Evolutionary conservation across 1,284 basidiomycete genomes (phyloP).

Genomic region (Exobasidium rhododendri): DNA sequence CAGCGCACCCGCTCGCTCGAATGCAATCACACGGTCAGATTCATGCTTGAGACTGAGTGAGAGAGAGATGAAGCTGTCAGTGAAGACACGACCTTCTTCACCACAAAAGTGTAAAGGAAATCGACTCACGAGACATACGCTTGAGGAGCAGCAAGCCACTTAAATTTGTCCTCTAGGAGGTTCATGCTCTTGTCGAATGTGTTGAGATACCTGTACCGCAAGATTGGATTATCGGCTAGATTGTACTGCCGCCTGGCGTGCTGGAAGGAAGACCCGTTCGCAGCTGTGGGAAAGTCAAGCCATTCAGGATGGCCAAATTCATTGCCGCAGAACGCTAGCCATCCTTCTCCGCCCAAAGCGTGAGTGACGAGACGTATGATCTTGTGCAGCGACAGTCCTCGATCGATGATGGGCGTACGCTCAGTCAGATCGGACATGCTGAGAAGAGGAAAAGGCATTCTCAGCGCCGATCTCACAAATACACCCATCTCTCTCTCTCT

Average conservation of each 20-base stretch:
- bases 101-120: slow-evolving; percentile 3
- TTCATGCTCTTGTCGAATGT: slow-evolving; percentile 95
- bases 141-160: slow-evolving; percentile 81
- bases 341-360: slow-evolving; percentile 90
- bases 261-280: slow-evolving; percentile 93
- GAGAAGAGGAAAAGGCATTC: slow-evolving; percentile 52
- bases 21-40: slow-evolving; percentile 68
- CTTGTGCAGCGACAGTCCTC: slow-evolving; percentile 90
- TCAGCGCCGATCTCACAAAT: too few relatives aligned
- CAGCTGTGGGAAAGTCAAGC: slow-evolving; percentile 80
- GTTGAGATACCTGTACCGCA: slow-evolving; percentile 90
- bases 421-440: slow-evolving; percentile 83
- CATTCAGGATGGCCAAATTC: slow-evolving; percentile 98
- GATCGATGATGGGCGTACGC: slow-evolving; percentile 80
- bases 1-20: slow-evolving; percentile 83
- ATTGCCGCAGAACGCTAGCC: slow-evolving; percentile 96
- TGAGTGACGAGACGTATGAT: slow-evolving; percentile 92
- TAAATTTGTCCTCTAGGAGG: slow-evolving; percentile 69
- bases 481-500: too few relatives aligned
- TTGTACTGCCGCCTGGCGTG: slow-evolving; percentile 85
- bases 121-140: too few relatives aligned
- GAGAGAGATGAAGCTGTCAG: slow-evolving; percentile 48
- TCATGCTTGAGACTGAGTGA: slow-evolving; percentile 88
- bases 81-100: not conserved
- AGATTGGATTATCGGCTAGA: slow-evolving; percentile 64